Evolutionary conservation across 495 filamentous ascomycete species (phyloP).

Genomic region (Hypoxylon subgilvum): DNA sequence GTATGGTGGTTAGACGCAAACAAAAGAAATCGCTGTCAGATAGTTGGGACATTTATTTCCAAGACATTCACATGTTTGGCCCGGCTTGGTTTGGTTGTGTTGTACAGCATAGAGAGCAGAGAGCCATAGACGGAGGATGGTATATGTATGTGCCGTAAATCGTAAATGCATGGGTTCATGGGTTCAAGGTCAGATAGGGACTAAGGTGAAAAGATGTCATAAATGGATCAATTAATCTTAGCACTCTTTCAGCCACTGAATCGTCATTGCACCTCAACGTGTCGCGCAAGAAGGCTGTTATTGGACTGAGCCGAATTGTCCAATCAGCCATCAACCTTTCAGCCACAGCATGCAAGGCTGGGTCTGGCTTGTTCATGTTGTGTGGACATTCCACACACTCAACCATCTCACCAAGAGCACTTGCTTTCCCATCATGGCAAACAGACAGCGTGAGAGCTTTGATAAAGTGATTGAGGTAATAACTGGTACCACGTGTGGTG

Average conservation of each 20-base stretch:
- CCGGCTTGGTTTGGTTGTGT: conserved; percentile 27
- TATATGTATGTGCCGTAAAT: neutral
- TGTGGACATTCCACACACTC: too few species aligned
- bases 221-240: neutral
- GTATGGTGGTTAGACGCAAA: conserved; percentile 12
- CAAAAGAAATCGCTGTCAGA: conserved; percentile 27
- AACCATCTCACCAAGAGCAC: too few species aligned
- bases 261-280: conserved; percentile 36
- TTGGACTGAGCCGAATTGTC: conserved; percentile 23
- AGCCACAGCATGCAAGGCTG: conserved; percentile 37
- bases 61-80: conserved; percentile 20
- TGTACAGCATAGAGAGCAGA: conserved; percentile 23
- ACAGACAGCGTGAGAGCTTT: too few species aligned
- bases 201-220: conserved; percentile 23
- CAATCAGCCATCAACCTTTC: conserved; percentile 5
- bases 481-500: too few species aligned
- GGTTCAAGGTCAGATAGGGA: conserved; percentile 2
- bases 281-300: conserved; percentile 24
- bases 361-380: neutral
- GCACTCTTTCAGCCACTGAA: conserved; percentile 31
- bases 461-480: too few species aligned
- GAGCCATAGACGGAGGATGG: neutral
- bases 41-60: conserved; percentile 23
- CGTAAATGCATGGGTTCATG: conserved; percentile 6
- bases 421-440: too few species aligned